Conservation (phyloP, 495 filamentous ascomycete genomes). For the Diplogelasinospora grovesii region DNA sequence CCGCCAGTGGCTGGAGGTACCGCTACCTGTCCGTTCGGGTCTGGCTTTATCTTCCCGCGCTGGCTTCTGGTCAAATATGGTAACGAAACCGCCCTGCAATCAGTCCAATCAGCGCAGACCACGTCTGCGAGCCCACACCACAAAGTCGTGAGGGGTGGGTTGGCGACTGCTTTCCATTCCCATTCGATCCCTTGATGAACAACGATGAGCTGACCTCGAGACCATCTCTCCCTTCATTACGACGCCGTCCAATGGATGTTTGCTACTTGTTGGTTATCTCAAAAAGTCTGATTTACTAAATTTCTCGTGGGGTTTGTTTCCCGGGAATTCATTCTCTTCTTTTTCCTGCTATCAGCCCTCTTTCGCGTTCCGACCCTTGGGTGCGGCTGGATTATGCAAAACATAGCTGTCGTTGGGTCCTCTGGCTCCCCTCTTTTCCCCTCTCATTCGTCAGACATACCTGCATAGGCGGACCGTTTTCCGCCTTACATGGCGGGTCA, state of each 20-base stretch:
- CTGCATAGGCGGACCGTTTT: slow-evolving; percentile 40
- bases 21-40: slow-evolving; percentile 22
- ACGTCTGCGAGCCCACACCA: slow-evolving; percentile 35
- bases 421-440: slow-evolving; percentile 12
- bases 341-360: background rate
- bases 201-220: slow-evolving; percentile 15
- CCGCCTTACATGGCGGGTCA: slow-evolving; percentile 34
- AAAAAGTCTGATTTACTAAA: background rate
- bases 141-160: slow-evolving; percentile 16
- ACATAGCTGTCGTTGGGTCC: no score
- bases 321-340: background rate
- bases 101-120: slow-evolving; percentile 32
- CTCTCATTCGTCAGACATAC: slow-evolving; percentile 25
- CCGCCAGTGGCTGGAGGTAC: slow-evolving; percentile 13
- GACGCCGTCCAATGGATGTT: slow-evolving; percentile 8
- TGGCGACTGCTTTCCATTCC: slow-evolving; percentile 19
- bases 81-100: slow-evolving; percentile 21
- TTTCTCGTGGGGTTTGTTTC: background rate
- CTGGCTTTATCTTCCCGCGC: slow-evolving; percentile 33
- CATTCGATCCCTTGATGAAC: slow-evolving; percentile 15
- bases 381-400: slow-evolving; percentile 29
- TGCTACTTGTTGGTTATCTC: slow-evolving; percentile 1
- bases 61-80: slow-evolving; percentile 26
- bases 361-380: slow-evolving; percentile 10
- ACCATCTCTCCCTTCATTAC: slow-evolving; percentile 10